Conservation (phyloP, 306 rosid species). For the Macrotyloma uniflorum region DNA sequence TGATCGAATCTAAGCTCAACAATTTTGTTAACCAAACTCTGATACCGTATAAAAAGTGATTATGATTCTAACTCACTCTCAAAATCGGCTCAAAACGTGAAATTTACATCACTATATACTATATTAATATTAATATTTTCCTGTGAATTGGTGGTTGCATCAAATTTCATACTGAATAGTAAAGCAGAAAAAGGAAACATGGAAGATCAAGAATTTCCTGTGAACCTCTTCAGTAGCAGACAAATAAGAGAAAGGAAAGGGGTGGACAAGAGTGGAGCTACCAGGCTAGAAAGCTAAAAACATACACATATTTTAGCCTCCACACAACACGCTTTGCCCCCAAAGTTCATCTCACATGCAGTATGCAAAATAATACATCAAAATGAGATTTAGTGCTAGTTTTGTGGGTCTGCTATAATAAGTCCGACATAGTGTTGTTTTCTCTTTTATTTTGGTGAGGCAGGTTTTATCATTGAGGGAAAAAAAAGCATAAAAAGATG, state of each 20-base stretch:
- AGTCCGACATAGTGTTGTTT: constrained; percentile 7
- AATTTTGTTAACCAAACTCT: no score
- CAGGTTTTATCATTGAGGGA: constrained; percentile 5
- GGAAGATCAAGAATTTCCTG: no score
- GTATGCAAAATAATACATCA: constrained; percentile 28
- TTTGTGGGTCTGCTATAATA: constrained; percentile 18
- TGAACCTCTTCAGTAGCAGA: background rate
- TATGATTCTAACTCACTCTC: no score
- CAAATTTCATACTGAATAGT: no score
- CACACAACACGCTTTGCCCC: constrained; percentile 33
- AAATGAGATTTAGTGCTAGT: constrained; percentile 50
- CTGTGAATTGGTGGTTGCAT: no score
- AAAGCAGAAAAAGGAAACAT: no score
- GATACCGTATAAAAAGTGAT: no score
- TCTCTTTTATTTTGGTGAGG: constrained; percentile 4
- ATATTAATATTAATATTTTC: no score
- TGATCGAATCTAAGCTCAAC: no score
- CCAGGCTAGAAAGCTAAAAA: constrained; percentile 65
- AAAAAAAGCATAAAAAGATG: constrained; percentile 7
- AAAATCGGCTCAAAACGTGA: no score
- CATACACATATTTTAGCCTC: constrained; percentile 16
- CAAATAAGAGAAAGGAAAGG: constrained; percentile 32
- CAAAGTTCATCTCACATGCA: constrained; percentile 48
- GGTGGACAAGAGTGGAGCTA: constrained; percentile 55
- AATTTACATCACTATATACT: no score